Evolutionary conservation across 805 yeast species (phyloP).

Genomic region (Hanseniaspora meyeri): DNA sequence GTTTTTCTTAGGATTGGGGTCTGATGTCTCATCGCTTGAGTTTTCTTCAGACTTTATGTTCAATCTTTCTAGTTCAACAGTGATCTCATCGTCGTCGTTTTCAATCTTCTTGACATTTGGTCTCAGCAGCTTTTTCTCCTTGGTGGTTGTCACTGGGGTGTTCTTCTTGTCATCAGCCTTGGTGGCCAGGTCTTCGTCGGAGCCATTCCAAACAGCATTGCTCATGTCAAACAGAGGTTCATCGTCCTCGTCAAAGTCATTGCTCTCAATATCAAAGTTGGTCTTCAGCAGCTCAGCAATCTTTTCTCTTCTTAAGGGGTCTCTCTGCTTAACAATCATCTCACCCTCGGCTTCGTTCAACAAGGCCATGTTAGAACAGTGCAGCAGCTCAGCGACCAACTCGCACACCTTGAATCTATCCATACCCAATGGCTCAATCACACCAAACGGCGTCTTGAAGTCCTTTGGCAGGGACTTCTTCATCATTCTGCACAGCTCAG

Average conservation of each 20-base stretch:
- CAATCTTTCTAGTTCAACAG: constrained; percentile 14
- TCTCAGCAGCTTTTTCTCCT: background rate
- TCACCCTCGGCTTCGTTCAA: constrained; percentile 69
- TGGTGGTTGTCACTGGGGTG: background rate
- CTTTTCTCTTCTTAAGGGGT: constrained; percentile 38
- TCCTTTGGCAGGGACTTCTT: constrained; percentile 28
- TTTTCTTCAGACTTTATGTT: constrained; percentile 18
- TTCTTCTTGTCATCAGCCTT: background rate
- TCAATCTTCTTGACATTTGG: background rate
- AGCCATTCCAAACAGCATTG: background rate
- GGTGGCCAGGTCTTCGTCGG: background rate
- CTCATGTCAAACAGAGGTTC: constrained; percentile 6
- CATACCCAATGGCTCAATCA: constrained; percentile 75
- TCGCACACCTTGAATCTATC: constrained; percentile 89
- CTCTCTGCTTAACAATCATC: constrained; percentile 56
- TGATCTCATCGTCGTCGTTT: constrained; percentile 4
- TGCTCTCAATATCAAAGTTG: background rate
- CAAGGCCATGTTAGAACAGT: constrained; percentile 90
- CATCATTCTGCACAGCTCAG: constrained; percentile 22
- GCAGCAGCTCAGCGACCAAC: constrained; percentile 82
- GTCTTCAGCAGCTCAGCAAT: background rate
- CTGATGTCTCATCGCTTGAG: constrained; percentile 19
- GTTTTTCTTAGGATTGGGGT: constrained; percentile 2
- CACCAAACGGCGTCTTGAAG: constrained; percentile 35
- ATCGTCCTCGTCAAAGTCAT: constrained; percentile 8